Evolutionary conservation across 148 eudicot genomes (phyloP).

Genomic region (Arbutus unedo): DNA sequence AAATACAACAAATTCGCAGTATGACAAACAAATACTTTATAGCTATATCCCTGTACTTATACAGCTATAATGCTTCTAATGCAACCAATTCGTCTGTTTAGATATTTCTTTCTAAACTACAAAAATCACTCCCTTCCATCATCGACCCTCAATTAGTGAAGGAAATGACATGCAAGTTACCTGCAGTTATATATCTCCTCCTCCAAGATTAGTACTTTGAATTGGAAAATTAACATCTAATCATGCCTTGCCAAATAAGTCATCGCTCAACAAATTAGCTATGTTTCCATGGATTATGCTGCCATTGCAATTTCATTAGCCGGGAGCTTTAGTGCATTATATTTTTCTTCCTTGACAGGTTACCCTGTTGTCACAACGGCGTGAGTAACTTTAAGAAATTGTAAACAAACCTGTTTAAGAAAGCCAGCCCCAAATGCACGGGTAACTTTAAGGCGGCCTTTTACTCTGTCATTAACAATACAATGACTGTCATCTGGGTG

Average conservation of each 20-base stretch:
- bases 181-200: not conserved
- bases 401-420: constrained; percentile 80
- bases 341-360: not conserved
- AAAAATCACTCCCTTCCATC: not conserved
- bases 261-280: not conserved
- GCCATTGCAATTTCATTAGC: not conserved
- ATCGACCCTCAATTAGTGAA: not conserved
- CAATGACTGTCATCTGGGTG: constrained; percentile 95
- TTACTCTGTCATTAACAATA: constrained; percentile 95
- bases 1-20: not conserved
- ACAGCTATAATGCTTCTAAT: not conserved
- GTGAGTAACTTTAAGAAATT: not conserved
- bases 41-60: not conserved
- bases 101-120: not conserved
- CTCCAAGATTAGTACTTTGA: not conserved
- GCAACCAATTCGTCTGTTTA: not conserved
- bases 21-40: not conserved
- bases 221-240: not conserved
- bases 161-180: not conserved
- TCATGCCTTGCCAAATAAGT: not conserved
- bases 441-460: constrained; percentile 97
- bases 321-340: too few relatives aligned
- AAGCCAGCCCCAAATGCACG: constrained; percentile 99
- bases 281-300: not conserved
- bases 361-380: not conserved